Evolutionary conservation across 768 basidiomycete species (phyloP), one percentile per base, ranked within the genome.

Genomic region (Kwoniella sp.): DNA sequence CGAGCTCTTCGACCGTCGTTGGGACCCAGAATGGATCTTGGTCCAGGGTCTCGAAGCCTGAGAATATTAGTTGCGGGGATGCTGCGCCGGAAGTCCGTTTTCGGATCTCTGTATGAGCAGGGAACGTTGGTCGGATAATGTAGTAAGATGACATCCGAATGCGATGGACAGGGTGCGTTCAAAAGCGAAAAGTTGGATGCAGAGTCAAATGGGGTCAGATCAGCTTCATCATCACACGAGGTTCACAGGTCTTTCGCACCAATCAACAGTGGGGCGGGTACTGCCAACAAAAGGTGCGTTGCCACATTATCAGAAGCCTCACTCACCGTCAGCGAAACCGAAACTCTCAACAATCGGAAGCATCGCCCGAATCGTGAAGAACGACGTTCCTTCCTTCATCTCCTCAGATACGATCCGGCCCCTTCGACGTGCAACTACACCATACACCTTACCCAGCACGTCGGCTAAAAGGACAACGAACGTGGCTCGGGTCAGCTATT

Each of bases 21-120:
- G 94, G 94, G 2, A 96, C 93, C 94, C 94, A 97, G 83, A 93
- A 97, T 5, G 94, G 94, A 83, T 97, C 92, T 71, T 89, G 87
- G 79, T 95, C 92, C 25, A 97, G 85, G 73, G 95, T 85, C 79
- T 98, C 94, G 80, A 93, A 99, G 88, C 95, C 96, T 81, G 88
- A 90, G 82, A 99, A 99, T 68, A 99, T 91, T 23, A 99, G 85
- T 75, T 98, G 96, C 0, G 96, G 96, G 71, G 91, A 95, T 0
- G 96, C 96, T 3, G 95, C 95, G 2, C 96, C 96, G 0, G 95
- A 97, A 0, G 96, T 97, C 29, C 90, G 85, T 75, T 93, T 98
- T 48, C 95, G 88, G 70, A 99, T 97, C 73, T 98, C 95, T 45
- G 41, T 96, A 76, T 41, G 22, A 62, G 41, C 50, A 41, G 31